Evolutionary conservation across 306 rosid species (phyloP), one percentile per base, ranked within the genome.

Genomic region (Prosopis cineraria): DNA sequence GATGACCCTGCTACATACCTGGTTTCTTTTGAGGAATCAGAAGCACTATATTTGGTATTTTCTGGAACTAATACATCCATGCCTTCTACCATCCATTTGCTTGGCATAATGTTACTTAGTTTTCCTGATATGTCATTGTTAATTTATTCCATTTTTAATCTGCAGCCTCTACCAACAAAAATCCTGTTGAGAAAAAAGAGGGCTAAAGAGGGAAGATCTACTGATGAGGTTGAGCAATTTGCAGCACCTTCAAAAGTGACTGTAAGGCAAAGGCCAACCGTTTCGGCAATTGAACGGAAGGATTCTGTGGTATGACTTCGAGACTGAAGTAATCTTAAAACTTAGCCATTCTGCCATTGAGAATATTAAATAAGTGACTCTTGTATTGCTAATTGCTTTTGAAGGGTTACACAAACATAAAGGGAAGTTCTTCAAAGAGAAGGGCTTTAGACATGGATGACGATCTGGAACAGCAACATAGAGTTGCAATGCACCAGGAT

Each of bases 81-180:
- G 17, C 52, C 40, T 67, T 34, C 48, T 59, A 27, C 30, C 19
- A 53, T 67, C 44, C 43, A 43, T 37, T 19, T 34, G 40, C 30
- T 11, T 30, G 55, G 39, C 45, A 27, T 44, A 14, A 65, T 19
- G 17, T 76, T 81, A 76, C 53, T 30, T 56, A 43, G 50, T 44
- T 75, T 34, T 65, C 40, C 74, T 0, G 47, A 48, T 55, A 16
- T 24, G 11, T 72, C 65, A 45, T 1, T 66, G 62, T 70, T 79
- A 53, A 82, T 50, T 75, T 65, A 50, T 68, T 14, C 59, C 80
- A 47, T 53, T 43, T 70, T 83, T 80, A 60, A 69, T 78, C 37
- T 70, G 77, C 96, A 96, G 99, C 97, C 99, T 39, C 99, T 96
- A 84, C 97, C 99, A 22, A 90, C 93, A 24, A 95, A 93, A 84